Evolutionary conservation across 2,329 filamentous ascomycete species (phyloP).

Genomic region (Fusarium piperis): DNA sequence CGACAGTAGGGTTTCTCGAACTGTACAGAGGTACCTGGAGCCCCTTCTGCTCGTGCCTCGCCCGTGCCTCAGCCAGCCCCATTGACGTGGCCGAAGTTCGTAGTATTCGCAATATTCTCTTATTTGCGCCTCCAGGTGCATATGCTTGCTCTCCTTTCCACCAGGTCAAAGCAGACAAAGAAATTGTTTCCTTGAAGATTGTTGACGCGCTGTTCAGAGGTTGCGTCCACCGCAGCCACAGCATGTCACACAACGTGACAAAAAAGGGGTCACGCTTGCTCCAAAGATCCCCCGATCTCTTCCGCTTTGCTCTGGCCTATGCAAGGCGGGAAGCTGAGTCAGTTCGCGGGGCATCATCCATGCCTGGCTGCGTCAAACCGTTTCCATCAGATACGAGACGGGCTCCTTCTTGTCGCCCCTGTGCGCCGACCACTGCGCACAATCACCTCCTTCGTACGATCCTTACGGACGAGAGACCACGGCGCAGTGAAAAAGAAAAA

Average conservation of each 20-base stretch:
- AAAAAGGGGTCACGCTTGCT: conserved; percentile 26
- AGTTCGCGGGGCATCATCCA: conserved; percentile 11
- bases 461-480: neutral
- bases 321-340: conserved; percentile 27
- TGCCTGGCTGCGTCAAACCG: conserved; percentile 1
- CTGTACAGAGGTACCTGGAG: conserved; percentile 1
- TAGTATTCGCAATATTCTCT: neutral
- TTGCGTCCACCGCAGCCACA: neutral
- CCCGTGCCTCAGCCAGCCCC: conserved; percentile 15
- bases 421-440: conserved; percentile 1
- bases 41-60: conserved; percentile 1
- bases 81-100: neutral
- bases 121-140: neutral
- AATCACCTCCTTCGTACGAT: conserved; percentile 6
- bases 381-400: conserved; percentile 13
- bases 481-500: conserved; percentile 3
- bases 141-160: neutral
- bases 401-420: neutral
- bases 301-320: conserved; percentile 32
- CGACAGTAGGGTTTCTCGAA: conserved; percentile 35
- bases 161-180: neutral
- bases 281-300: conserved; percentile 28
- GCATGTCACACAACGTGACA: neutral
- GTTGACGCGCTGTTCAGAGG: neutral
- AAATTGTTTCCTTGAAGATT: neutral